Conservation (phyloP, 163 green algal genomes). For the Volvox carteri region DNA sequence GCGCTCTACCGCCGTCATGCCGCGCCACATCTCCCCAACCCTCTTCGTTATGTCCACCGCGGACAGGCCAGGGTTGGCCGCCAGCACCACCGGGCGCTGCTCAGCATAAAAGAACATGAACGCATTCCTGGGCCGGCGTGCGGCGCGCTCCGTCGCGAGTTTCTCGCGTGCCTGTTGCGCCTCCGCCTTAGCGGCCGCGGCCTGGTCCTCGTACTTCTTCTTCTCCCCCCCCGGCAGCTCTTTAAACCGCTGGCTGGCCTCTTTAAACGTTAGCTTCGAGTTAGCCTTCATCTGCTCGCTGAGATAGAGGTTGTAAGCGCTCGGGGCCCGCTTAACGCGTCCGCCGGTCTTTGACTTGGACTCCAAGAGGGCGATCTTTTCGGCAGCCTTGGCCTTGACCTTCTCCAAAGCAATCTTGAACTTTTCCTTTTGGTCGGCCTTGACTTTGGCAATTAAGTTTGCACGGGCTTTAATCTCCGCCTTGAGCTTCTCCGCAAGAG, state of each 20-base stretch:
- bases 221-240: not conserved
- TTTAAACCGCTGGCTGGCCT: not conserved
- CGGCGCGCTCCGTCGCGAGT: not conserved
- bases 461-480: not conserved
- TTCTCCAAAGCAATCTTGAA: not conserved
- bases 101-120: slow-evolving; percentile 33
- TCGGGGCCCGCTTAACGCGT: slow-evolving; percentile 1
- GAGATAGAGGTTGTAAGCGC: not conserved
- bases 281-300: not conserved
- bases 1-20: not conserved
- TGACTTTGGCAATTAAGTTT: not conserved
- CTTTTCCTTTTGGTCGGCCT: slow-evolving; percentile 6
- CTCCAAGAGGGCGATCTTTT: not conserved
- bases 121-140: not conserved
- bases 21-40: slow-evolving; percentile 2
- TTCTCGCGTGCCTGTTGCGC: not conserved
- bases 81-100: not conserved
- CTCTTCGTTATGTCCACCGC: not conserved
- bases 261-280: not conserved
- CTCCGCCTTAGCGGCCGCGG: not conserved
- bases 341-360: not conserved
- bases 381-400: not conserved
- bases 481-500: not conserved
- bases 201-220: not conserved
- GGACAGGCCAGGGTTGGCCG: not conserved